Evolutionary conservation across 2,329 filamentous ascomycete genomes (phyloP).

Genomic region (Pestalotiopsis sp.): DNA sequence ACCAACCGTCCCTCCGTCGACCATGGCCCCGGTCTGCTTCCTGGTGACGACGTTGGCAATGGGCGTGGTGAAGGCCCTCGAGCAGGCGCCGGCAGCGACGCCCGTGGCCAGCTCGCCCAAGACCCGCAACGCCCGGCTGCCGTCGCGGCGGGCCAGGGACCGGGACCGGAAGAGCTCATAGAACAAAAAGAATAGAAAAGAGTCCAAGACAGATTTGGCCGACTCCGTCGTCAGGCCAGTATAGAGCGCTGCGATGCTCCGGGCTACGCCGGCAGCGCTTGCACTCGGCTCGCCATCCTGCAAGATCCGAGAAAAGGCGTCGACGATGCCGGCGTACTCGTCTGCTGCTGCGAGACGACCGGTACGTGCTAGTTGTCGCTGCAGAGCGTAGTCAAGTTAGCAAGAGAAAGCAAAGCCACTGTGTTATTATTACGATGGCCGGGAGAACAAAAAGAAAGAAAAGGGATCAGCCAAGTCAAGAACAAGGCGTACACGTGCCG

Average conservation of each 20-base stretch:
- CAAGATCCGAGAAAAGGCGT: slow-evolving; percentile 74
- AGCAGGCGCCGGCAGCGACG: slow-evolving; percentile 72
- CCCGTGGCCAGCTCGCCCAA: slow-evolving; percentile 77
- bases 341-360: slow-evolving; percentile 15
- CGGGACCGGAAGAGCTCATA: slow-evolving; percentile 59
- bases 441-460: too few species aligned
- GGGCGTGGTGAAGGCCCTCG: slow-evolving; percentile 78
- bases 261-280: slow-evolving; percentile 54
- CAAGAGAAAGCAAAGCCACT: background rate
- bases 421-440: background rate
- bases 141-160: slow-evolving; percentile 23
- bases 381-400: background rate
- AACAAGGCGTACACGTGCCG: too few species aligned
- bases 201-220: slow-evolving; percentile 63
- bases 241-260: slow-evolving; percentile 72
- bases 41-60: slow-evolving; percentile 81
- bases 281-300: slow-evolving; percentile 17
- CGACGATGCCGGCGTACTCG: slow-evolving; percentile 67
- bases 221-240: slow-evolving; percentile 51
- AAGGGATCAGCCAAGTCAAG: too few species aligned
- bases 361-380: slow-evolving; percentile 20
- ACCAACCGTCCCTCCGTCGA: slow-evolving; percentile 20
- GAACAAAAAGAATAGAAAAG: slow-evolving; percentile 84
- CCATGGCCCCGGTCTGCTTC: slow-evolving; percentile 69
- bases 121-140: slow-evolving; percentile 50